phyloP scores from a whole-genome alignment of 2,329 filamentous ascomycete species.

The Botrytis porri region DNA sequence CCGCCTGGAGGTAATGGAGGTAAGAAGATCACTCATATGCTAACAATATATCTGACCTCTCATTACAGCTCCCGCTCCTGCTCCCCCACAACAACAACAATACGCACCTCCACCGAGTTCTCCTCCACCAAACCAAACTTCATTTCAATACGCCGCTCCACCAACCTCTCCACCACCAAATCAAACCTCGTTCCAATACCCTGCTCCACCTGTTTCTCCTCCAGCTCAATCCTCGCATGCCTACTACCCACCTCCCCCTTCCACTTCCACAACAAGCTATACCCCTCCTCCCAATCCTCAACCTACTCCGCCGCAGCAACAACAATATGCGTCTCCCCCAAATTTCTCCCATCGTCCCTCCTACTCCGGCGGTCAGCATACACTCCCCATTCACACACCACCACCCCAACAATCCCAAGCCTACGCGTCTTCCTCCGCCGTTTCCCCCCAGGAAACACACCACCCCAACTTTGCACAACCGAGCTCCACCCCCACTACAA shows the following conservation, averaged over 20 bases:
- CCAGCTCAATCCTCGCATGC: slow-evolving; percentile 32
- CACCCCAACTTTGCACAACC: slow-evolving; percentile 24
- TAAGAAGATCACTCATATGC: slow-evolving; percentile 16
- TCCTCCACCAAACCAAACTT: slow-evolving; percentile 35
- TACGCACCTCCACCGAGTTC: slow-evolving; percentile 36
- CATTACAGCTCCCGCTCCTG: slow-evolving; percentile 19
- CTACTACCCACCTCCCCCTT: slow-evolving; percentile 39
- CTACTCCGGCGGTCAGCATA: slow-evolving; percentile 27
- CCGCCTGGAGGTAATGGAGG: slow-evolving; percentile 34
- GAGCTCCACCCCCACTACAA: neutral
- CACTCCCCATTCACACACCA: slow-evolving; percentile 6
- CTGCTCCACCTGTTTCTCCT: slow-evolving; percentile 36
- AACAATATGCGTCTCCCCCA: slow-evolving; percentile 25
- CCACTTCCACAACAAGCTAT: slow-evolving; percentile 19
- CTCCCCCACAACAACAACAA: slow-evolving; percentile 26
- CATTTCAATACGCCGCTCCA: slow-evolving; percentile 35
- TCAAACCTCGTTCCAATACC: slow-evolving; percentile 33
- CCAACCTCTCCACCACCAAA: slow-evolving; percentile 36
- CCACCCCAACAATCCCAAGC: slow-evolving; percentile 18
- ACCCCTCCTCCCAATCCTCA: slow-evolving; percentile 35
- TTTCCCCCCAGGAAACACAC: slow-evolving; percentile 29
- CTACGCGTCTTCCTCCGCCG: slow-evolving; percentile 10
- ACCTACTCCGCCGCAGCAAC: slow-evolving; percentile 28
- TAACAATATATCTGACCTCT: slow-evolving; percentile 14
- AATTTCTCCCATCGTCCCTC: slow-evolving; percentile 39